These are phyloP conservation scores for Oenanthe javanica DNA, from an alignment of 140 eudicot genomes.

Conservation along the genomic window DNA sequence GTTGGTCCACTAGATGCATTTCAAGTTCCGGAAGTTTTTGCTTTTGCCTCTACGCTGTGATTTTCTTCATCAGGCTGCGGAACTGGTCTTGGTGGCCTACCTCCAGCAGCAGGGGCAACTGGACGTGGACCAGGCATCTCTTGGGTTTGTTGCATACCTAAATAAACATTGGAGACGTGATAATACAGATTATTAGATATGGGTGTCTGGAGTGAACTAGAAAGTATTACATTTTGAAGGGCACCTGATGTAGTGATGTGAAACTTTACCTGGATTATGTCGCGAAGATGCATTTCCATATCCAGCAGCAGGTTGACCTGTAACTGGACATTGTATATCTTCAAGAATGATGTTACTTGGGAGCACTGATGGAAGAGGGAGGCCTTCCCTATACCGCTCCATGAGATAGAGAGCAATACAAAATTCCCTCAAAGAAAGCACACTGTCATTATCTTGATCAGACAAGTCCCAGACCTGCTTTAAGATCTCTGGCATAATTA, in stretches of 20 bases:
- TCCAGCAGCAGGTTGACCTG: conserved; percentile 39
- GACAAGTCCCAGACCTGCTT: conserved; percentile 98
- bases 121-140: conserved; percentile 37
- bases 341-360: conserved; percentile 46
- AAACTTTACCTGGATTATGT: conserved; percentile 40
- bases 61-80: conserved; percentile 44
- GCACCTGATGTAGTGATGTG: neutral
- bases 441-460: conserved; percentile 93
- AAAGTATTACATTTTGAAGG: neutral
- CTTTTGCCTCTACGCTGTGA: conserved; percentile 51
- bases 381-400: conserved; percentile 91
- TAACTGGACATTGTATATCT: conserved; percentile 36
- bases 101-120: conserved; percentile 33
- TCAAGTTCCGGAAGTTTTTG: conserved; percentile 79
- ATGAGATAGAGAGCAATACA: conserved; percentile 93
- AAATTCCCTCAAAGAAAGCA: conserved; percentile 93
- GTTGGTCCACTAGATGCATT: conserved; percentile 85
- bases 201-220: neutral
- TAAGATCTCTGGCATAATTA: conserved; percentile 56
- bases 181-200: neutral
- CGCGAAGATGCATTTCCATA: conserved; percentile 51
- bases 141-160: conserved; percentile 69
- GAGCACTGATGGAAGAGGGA: conserved; percentile 67
- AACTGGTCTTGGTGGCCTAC: conserved; percentile 78
- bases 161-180: conserved; percentile 3